Conservation (phyloP, 768 basidiomycete genomes). For the Rubroboletus satanas region DNA sequence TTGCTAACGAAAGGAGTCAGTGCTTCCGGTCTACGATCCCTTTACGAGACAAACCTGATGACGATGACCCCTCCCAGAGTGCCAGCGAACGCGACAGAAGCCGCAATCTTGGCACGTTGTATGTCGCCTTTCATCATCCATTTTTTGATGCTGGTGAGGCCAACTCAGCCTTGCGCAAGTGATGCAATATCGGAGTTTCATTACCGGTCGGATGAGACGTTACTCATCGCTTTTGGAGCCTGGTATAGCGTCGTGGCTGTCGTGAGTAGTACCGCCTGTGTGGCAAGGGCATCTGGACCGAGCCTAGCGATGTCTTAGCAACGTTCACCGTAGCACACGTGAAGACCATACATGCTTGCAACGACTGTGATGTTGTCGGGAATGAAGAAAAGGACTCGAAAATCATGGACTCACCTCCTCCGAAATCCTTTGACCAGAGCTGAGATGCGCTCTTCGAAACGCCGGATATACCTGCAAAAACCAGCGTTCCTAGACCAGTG, state of each 20-base stretch:
- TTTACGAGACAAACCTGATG: slow-evolving; percentile 3
- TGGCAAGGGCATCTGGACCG: slow-evolving; percentile 23
- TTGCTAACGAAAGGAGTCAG: slow-evolving; percentile 25
- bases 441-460: slow-evolving; percentile 25
- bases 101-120: slow-evolving; percentile 17
- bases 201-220: slow-evolving; percentile 26
- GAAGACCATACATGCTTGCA: slow-evolving; percentile 22
- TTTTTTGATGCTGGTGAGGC: slow-evolving; percentile 17
- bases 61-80: slow-evolving; percentile 15
- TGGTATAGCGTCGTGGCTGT: slow-evolving; percentile 24
- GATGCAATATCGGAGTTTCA: neutral
- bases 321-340: neutral
- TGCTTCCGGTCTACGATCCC: neutral
- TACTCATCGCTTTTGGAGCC: slow-evolving; percentile 18
- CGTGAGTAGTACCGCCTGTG: slow-evolving; percentile 24
- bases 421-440: slow-evolving; percentile 29
- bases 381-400: neutral
- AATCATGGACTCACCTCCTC: slow-evolving; percentile 16
- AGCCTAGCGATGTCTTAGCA: slow-evolving; percentile 13
- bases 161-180: neutral
- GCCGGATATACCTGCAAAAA: slow-evolving; percentile 18
- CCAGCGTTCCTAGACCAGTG: slow-evolving; percentile 13
- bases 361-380: slow-evolving; percentile 13
- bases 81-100: slow-evolving; percentile 12
- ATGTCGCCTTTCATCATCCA: slow-evolving; percentile 20